Base-by-base conservation (phyloP, 2,329 filamentous ascomycete genomes). In the Talaromyces islandicus region DNA sequence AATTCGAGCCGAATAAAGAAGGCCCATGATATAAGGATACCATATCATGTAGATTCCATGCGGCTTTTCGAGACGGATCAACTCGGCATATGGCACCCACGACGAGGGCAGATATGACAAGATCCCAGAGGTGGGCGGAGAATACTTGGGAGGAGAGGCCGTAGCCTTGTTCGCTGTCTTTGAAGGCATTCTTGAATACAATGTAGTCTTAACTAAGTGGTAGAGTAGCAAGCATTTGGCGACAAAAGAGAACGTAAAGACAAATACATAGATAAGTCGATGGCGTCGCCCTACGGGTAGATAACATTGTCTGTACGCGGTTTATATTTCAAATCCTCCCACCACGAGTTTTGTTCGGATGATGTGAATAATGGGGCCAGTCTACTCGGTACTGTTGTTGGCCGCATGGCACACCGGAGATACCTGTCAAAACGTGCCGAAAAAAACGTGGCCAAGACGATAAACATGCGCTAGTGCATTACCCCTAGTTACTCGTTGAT, bases 21-120 rank as follows among this genome's bases (percentile, higher is more conserved):
- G 29, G 3, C 48, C 54, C 19, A 60, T 19, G 29, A 55, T 48
- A 56, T 60, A 60, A 9, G 57, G 59, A 5, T 57, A 41, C 30
- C 56, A 41, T 7, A 51, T 30, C 50, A 57, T 57, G 2, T 35
- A n/a, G 14, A 21, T 24, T 5, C 21, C 59, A 25, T n/a, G 11
- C 4, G 59, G 59, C 29, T 60, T 35, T 29, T 35, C 14, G 19
- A 60, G 17, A 14, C 54, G 59, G 2, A 56, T 60, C 29, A 60
- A 29, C 30, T 60, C 54, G 14, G 54, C 27, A n/a, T 60, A 60
- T 14, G 59, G 14, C 12, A 51, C 24, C 59, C 59, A 60, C 4
- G 48, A 32, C 1, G 29, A 41, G 10, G 59, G 59, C 4, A 46
- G 17, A 14, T 24, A 46, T 6, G 43, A 24, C 7, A 46, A n/a